Conservation (phyloP, 176 grass and related monocot species). For the Triticum timopheevii region DNA sequence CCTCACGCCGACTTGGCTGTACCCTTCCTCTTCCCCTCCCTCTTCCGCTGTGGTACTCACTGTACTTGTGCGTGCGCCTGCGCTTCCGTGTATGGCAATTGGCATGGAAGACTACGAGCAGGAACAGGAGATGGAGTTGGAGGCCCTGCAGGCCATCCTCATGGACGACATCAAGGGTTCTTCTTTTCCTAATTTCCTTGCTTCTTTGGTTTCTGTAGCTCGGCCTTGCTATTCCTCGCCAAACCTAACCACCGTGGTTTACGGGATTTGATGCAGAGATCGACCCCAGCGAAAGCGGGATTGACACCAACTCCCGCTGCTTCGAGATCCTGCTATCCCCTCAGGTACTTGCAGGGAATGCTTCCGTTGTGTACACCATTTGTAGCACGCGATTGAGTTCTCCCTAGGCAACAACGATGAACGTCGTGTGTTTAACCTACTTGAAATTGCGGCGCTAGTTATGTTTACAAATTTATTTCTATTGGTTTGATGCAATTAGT, state of each 20-base stretch:
- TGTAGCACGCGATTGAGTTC: conserved; percentile 21
- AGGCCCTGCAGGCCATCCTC: conserved; percentile 90
- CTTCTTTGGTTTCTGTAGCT: neutral
- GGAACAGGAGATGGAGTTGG: conserved; percentile 99
- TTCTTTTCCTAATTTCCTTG: neutral
- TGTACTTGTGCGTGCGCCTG: neutral
- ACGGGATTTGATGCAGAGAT: conserved; percentile 57
- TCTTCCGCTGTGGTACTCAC: conserved; percentile 22
- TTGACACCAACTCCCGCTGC: conserved; percentile 65
- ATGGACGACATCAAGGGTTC: conserved; percentile 93
- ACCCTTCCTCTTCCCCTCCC: neutral
- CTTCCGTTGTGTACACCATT: neutral
- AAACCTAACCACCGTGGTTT: neutral
- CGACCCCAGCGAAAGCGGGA: conserved; percentile 76
- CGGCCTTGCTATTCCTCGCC: neutral
- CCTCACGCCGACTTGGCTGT: neutral
- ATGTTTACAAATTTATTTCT: neutral
- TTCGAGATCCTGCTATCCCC: conserved; percentile 82
- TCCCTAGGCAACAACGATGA: neutral
- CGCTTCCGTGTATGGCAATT: neutral
- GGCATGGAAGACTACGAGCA: conserved; percentile 65
- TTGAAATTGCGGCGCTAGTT: neutral
- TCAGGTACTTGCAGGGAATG: conserved; percentile 48
- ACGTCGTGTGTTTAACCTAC: neutral
- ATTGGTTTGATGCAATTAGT: conserved; percentile 8